Conservation (phyloP, 163 green algal species). For the Scenedesmus sp. region DNA sequence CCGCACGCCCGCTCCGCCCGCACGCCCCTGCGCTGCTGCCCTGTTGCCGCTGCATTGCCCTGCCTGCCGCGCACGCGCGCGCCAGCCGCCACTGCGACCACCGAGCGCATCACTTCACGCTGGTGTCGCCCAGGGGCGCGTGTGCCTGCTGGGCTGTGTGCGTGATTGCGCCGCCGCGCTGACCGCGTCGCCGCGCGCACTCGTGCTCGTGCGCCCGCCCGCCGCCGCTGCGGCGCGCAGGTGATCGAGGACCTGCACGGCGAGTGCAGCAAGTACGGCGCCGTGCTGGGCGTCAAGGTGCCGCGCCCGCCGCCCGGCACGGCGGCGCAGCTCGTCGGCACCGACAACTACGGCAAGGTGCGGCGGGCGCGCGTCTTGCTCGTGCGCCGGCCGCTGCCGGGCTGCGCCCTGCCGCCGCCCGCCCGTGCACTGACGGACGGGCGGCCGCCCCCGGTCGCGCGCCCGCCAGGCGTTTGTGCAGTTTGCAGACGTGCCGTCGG, state of each 20-base stretch:
- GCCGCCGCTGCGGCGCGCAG: conserved; percentile 47
- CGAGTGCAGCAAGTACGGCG: conserved; percentile 74
- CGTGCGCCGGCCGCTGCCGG: not conserved
- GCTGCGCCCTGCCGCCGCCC: not conserved
- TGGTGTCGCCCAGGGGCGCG: no score
- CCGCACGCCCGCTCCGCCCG: no score
- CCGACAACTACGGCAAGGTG: conserved; percentile 71
- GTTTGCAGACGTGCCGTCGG: conserved; percentile 56
- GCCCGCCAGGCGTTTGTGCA: conserved; percentile 77
- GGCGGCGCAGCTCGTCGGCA: conserved; percentile 56
- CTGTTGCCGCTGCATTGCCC: no score
- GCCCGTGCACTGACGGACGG: no score
- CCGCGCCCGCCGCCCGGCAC: conserved; percentile 62
- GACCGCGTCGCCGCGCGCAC: not conserved
- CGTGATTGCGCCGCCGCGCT: not conserved
- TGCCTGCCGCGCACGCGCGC: no score
- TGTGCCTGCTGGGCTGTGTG: not conserved
- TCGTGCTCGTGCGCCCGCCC: no score
- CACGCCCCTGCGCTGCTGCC: no score
- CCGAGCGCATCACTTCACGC: no score
- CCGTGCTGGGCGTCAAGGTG: conserved; percentile 71
- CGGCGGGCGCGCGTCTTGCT: not conserved
- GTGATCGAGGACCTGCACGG: conserved; percentile 79
- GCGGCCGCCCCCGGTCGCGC: no score
- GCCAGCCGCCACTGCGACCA: no score